Evolutionary conservation across 805 yeast genomes (phyloP).

Genomic region (Candida montana): DNA sequence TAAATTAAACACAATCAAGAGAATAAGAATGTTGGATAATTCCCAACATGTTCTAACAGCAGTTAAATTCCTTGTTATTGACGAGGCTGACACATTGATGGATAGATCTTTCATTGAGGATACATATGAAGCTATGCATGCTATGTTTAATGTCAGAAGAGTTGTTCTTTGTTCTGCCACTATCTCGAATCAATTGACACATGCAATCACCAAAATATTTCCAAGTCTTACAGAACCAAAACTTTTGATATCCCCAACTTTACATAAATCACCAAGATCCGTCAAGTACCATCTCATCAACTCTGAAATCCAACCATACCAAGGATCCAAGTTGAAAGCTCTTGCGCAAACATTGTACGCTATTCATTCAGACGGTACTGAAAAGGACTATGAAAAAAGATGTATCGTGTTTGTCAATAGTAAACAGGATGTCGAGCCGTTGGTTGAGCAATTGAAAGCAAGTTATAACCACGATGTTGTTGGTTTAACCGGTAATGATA

Average conservation of each 20-base stretch:
- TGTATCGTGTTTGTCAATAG: constrained; percentile 81
- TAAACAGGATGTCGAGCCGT: constrained; percentile 53
- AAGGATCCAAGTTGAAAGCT: constrained; percentile 78
- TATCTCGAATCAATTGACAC: constrained; percentile 71
- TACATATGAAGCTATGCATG: constrained; percentile 50
- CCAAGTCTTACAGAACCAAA: constrained; percentile 57
- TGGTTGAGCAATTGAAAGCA: constrained; percentile 48
- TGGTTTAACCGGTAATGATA: constrained; percentile 63
- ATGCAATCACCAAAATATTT: constrained; percentile 51
- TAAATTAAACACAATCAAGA: constrained; percentile 42
- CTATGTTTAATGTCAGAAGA: constrained; percentile 51
- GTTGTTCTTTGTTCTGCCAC: constrained; percentile 86
- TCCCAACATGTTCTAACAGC: constrained; percentile 36
- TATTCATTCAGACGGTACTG: constrained; percentile 78
- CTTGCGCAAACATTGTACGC: constrained; percentile 86
- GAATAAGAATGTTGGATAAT: constrained; percentile 30
- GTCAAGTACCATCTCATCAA: constrained; percentile 72
- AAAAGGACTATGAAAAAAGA: constrained; percentile 68
- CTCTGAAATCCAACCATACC: constrained; percentile 71
- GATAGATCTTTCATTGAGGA: constrained; percentile 71
- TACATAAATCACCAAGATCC: constrained; percentile 79
- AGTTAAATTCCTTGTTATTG: constrained; percentile 65
- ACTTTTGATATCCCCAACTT: constrained; percentile 57
- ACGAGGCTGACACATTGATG: constrained; percentile 92
- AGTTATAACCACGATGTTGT: constrained; percentile 53